phyloP scores from a whole-genome alignment of 2,329 filamentous ascomycete genomes.

The Calonectria henricotiae region DNA sequence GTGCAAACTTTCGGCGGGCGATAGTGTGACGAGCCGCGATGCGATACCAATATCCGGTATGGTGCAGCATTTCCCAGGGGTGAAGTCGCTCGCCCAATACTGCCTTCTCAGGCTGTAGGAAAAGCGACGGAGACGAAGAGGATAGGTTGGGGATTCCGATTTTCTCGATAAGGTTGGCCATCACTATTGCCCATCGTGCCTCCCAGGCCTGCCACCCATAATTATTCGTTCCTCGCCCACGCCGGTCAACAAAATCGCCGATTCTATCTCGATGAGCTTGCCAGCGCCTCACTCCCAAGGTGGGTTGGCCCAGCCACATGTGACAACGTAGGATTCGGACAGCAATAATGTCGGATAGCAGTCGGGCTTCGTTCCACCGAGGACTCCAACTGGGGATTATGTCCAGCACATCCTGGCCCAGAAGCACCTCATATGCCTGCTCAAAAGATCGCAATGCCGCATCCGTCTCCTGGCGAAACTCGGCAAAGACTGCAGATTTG shows the following conservation, averaged over 20 bases:
- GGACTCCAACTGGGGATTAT: constrained; percentile 91
- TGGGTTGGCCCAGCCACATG: constrained; percentile 85
- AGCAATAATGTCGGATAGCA: constrained; percentile 86
- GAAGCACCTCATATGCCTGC: constrained; percentile 86
- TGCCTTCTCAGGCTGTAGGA: constrained; percentile 72
- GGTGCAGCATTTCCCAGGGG: constrained; percentile 77
- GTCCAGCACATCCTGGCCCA: constrained; percentile 89
- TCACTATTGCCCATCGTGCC: constrained; percentile 77
- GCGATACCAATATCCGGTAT: constrained; percentile 79
- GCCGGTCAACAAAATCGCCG: constrained; percentile 83
- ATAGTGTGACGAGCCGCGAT: constrained; percentile 72
- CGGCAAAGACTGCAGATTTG: constrained; percentile 91
- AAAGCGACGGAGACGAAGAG: constrained; percentile 64
- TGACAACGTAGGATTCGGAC: constrained; percentile 88
- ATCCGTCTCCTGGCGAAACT: constrained; percentile 95
- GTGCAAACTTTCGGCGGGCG: constrained; percentile 69
- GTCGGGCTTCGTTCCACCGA: constrained; percentile 93
- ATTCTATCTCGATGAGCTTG: constrained; percentile 82
- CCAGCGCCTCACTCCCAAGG: constrained; percentile 86
- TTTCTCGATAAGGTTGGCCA: constrained; percentile 75
- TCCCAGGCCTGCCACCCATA: constrained; percentile 98
- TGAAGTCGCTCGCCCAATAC: constrained; percentile 72
- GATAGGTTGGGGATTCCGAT: constrained; percentile 68
- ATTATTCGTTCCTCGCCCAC: constrained; percentile 87
- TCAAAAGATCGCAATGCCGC: constrained; percentile 89